Evolutionary conservation across 768 basidiomycete genomes (phyloP).

Genomic region (Kwoniella botswanensis): DNA sequence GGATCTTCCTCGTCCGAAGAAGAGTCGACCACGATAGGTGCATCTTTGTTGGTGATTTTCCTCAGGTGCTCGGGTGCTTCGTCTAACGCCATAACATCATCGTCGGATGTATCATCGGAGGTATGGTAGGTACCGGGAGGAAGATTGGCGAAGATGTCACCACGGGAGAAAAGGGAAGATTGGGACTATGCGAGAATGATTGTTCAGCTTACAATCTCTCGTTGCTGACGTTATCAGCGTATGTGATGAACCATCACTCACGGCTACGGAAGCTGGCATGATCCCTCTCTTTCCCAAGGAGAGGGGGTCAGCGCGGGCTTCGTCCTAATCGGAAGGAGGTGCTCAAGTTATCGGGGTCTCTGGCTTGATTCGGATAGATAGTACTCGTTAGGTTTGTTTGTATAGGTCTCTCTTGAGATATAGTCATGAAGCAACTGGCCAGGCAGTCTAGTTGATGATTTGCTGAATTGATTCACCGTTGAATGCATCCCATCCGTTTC

Average conservation of each 20-base stretch:
- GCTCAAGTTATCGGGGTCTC: too few species aligned
- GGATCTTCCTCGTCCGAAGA: conserved; percentile 9
- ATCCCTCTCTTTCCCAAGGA: background rate
- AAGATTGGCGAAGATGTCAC: conserved; percentile 10
- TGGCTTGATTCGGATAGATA: too few species aligned
- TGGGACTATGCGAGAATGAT: background rate
- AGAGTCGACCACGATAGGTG: conserved; percentile 21
- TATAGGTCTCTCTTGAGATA: too few species aligned
- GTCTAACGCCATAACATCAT: conserved; percentile 10
- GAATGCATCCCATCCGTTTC: too few species aligned
- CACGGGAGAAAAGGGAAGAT: conserved; percentile 1
- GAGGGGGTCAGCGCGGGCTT: background rate
- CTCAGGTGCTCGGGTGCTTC: conserved; percentile 21
- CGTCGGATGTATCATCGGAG: conserved; percentile 3
- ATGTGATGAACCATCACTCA: background rate
- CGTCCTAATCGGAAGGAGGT: background rate
- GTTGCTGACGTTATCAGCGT: background rate
- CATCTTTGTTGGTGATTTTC: conserved; percentile 12
- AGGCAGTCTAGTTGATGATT: too few species aligned
- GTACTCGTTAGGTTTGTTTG: too few species aligned
- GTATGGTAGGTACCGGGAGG: conserved; percentile 21
- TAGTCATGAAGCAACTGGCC: too few species aligned
- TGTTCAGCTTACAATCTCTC: too few species aligned
- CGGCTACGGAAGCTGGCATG: conserved; percentile 7
- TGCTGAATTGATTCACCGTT: too few species aligned